Evolutionary conservation across 2,329 filamentous ascomycete species (phyloP).

Genomic region (Colletotrichum neosansevieriae): DNA sequence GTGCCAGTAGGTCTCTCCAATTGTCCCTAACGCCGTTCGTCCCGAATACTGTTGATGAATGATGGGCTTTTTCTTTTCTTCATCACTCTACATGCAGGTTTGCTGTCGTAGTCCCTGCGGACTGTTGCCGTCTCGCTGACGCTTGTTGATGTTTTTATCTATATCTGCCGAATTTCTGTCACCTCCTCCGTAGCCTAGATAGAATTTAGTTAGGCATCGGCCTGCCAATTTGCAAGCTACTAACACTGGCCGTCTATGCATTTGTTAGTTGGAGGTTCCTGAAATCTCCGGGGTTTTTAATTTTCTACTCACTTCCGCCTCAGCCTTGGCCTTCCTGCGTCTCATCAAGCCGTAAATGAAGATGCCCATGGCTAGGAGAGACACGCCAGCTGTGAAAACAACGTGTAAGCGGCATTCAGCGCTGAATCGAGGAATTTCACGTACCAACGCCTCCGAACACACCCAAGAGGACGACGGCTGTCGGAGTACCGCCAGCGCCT

Average conservation of each 20-base stretch:
- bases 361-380: constrained; percentile 31
- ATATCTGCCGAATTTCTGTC: neutral
- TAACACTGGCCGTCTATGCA: constrained; percentile 9
- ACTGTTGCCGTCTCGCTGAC: neutral
- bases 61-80: neutral
- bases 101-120: neutral
- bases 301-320: constrained; percentile 13
- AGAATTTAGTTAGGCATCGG: constrained; percentile 28
- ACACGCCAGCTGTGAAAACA: constrained; percentile 26
- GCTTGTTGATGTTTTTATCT: neutral
- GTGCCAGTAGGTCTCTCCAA: too few relatives aligned
- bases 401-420: neutral
- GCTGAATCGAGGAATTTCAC: neutral
- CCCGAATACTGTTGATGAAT: neutral
- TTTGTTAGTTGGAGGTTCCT: too few relatives aligned
- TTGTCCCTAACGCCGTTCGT: constrained; percentile 1
- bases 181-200: neutral
- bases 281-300: too few relatives aligned
- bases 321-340: constrained; percentile 10
- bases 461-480: constrained; percentile 30
- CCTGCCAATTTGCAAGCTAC: constrained; percentile 34
- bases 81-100: constrained; percentile 1
- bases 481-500: constrained; percentile 29
- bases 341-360: constrained; percentile 35
- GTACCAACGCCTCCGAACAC: constrained; percentile 38